Percentiles rank a stretch among this genome's conserved stretches.
phyloP scores from a whole-genome alignment of 2,329 filamentous ascomycete genomes.

The Trichoderma endophyticum region DNA sequence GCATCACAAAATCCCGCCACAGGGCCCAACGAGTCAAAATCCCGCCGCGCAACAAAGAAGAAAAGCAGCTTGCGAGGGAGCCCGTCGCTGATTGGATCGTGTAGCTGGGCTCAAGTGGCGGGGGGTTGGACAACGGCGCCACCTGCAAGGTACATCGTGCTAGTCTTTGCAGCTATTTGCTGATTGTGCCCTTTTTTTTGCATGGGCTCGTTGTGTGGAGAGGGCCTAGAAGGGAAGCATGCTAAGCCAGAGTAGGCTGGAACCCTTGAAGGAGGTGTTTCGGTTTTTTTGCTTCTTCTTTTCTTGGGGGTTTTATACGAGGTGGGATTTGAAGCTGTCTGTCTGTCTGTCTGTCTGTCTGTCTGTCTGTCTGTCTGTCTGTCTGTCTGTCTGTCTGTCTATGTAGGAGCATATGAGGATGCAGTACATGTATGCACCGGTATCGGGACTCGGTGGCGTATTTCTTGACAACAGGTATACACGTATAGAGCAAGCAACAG shows the following conservation, averaged over 20 bases:
- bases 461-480: not conserved
- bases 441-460: not conserved
- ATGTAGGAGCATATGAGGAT: not conserved
- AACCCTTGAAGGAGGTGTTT: not conserved
- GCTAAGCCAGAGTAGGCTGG: not conserved
- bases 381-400: not conserved
- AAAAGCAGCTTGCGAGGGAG: not conserved
- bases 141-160: conserved; percentile 13
- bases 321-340: not conserved
- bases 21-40: not conserved
- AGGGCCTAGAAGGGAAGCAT: not conserved
- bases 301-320: not conserved
- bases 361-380: not conserved
- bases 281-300: not conserved
- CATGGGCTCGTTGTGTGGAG: not conserved
- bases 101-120: not conserved
- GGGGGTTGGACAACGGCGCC: not conserved
- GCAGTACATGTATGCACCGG: not conserved
- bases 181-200: not conserved
- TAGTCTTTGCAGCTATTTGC: not conserved
- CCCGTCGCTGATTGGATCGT: not conserved
- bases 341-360: not conserved
- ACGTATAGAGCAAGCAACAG: not conserved
- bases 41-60: not conserved
- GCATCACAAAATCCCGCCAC: not conserved